Conservation (phyloP, 495 filamentous ascomycete species). For the Aspergillus coremiiformis region DNA sequence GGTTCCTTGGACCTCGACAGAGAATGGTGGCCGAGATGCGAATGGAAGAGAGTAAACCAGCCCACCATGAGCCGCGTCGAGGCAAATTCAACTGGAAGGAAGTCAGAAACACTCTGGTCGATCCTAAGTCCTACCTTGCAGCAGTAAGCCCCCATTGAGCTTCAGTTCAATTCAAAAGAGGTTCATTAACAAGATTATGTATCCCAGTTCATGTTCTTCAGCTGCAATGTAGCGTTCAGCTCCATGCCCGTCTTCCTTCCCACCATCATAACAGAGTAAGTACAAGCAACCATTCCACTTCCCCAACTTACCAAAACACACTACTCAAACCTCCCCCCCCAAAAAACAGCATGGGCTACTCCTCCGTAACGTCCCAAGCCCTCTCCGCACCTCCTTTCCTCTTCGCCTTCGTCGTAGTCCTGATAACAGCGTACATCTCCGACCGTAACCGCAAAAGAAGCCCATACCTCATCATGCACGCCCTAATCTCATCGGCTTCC, state of each 20-base stretch:
- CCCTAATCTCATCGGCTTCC: conserved; percentile 49
- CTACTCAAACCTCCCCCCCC: no score
- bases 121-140: conserved; percentile 63
- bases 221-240: conserved; percentile 52
- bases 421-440: conserved; percentile 45
- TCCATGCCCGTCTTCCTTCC: conserved; percentile 54
- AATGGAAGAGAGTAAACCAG: conserved; percentile 29
- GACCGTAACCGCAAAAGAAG: conserved; percentile 41
- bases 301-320: conserved; percentile 1
- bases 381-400: conserved; percentile 53
- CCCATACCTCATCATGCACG: conserved; percentile 44
- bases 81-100: conserved; percentile 43
- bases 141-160: conserved; percentile 39
- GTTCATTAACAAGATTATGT: background rate
- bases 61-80: conserved; percentile 13
- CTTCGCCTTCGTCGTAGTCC: conserved; percentile 43
- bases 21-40: conserved; percentile 43
- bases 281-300: background rate
- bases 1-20: conserved; percentile 42
- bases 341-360: conserved; percentile 44
- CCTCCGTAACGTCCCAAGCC: conserved; percentile 41
- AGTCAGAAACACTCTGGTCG: conserved; percentile 45
- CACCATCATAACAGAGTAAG: conserved; percentile 50
- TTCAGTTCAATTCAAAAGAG: no score
- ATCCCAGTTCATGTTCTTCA: conserved; percentile 48